Evolutionary conservation across 495 filamentous ascomycete species (phyloP), one percentile per base, ranked within the genome.

Genomic region (Xylaria sp.): DNA sequence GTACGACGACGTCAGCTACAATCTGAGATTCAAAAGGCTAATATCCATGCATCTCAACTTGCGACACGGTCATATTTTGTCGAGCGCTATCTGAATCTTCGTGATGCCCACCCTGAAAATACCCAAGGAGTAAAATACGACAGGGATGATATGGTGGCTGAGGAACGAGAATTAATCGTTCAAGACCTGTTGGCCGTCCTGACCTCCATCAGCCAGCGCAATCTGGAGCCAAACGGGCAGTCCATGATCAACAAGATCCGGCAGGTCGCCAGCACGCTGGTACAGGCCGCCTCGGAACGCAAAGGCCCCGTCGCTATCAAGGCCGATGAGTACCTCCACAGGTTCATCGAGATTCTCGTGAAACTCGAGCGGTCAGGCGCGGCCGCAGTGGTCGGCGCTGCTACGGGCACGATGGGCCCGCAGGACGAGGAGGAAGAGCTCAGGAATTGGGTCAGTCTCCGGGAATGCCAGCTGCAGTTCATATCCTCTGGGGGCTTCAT

Each of bases 21-120:
- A 61, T 91, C 88, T 63, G 92, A 96, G 74, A 94, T 97, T 29
- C 93, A 97, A 76, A 94, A 93, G 74, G 89, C 89, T 26, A 95
- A 94, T 72, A 91, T 97, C 31, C 91, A 93, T 71, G 88, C 88
- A 8, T 92, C 88, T 55, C 90, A 93, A 73, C 82, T 97, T 1
- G 88, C 87, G 4, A 94, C 92, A 2, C 86, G 93, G 26, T 93
- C 91, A 0, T 93, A 90, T 74, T 85, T 93, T n/a, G 90, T 95
- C 2, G 92, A 97, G 72, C 93, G 92, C 73, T 96, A 93, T 75
- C 91, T 90, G 79, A 88, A 84, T 73, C 82, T 92, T 0, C 87
- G 86, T 59, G 88, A 92, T 48, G 85, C 85, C 7, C 86, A 86
- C 72, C 77, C 76, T 2, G 74, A 76, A 46, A 72, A 62, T 17